Base-by-base conservation (phyloP, 495 filamentous ascomycete genomes). In the Annulohypoxylon bovei region DNA sequence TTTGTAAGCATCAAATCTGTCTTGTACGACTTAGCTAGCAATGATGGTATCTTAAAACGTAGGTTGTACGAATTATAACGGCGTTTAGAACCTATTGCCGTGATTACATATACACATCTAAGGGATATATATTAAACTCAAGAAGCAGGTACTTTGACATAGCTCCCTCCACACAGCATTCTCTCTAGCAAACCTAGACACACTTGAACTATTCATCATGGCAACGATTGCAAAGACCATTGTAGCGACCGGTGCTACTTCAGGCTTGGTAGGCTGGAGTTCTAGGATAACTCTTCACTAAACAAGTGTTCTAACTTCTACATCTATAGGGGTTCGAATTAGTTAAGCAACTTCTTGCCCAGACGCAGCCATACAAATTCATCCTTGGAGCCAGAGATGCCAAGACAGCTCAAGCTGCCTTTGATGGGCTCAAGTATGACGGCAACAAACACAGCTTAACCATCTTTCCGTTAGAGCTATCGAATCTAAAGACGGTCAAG, bases 361-460 rank as follows among this genome's bases (percentile, higher is more conserved):
- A 82, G 50, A 44, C 76, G 4, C 80, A 77, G 53, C 77, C 79
- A 0, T 80, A 82, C 67, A 78, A 75, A n/a, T 75, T 84, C 59
- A 80, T 84, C 59, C 76, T 84, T 47, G 82, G 81, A 27, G 82
- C 78, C 4, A 78, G 82, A 7, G 77, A 83, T 47, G 65, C 75
- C 2, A 28, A 73, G 66, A 68, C 67, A 3, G 77, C 81, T 18
- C 62, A 76, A 44, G 72, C 74, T 27, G 81, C 79, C 7, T 84
- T 77, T 67, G 72, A 77, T 61, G 53, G 40, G 0, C 74, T 83
- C 58, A 68, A 67, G 4, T 78, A 76, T 50, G 78, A 79, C 75
- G 60, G 20, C 52, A 47, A 60, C 55, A 77, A 70, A 25, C 78
- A 83, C 68, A 75, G 55, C 52, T 53, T 84, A 18, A 79, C 75